A percentile compares a stretch with the other conserved stretches of the same genome.
Evolutionary conservation across 2,329 filamentous ascomycete genomes (phyloP).

Genomic region (Cladophialophora carrionii): DNA sequence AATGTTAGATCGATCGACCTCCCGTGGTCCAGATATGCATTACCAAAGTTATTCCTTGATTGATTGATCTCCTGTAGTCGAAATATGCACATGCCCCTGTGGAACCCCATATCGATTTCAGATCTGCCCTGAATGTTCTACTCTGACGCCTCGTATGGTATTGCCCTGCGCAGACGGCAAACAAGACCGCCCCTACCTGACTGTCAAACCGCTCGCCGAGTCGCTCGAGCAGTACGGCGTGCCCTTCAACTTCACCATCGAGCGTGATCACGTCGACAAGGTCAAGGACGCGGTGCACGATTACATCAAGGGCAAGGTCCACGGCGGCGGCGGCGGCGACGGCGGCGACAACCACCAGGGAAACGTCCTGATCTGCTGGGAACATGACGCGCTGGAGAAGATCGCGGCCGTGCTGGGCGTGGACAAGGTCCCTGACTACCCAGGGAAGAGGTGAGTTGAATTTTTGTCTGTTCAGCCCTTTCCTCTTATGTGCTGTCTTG

Average conservation of each 20-base stretch:
- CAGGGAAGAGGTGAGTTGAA: constrained; percentile 48
- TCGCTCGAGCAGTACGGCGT: constrained; percentile 32
- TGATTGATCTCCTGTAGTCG: neutral
- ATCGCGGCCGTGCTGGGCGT: constrained; percentile 59
- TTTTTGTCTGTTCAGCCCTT: neutral
- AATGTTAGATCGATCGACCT: neutral
- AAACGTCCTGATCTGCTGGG: constrained; percentile 67
- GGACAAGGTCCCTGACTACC: constrained; percentile 55
- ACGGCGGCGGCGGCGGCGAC: constrained; percentile 37
- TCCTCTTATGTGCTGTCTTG: neutral
- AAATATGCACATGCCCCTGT: neutral
- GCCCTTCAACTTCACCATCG: constrained; percentile 33
- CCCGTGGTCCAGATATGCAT: too few relatives aligned
- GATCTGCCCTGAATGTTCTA: neutral
- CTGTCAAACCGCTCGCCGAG: constrained; percentile 60
- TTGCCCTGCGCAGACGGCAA: constrained; percentile 49
- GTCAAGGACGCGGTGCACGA: constrained; percentile 48
- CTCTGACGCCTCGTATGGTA: neutral
- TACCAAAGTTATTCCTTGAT: too few relatives aligned
- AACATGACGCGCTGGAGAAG: constrained; percentile 58
- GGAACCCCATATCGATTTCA: neutral
- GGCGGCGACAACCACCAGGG: constrained; percentile 51
- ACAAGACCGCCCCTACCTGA: constrained; percentile 59
- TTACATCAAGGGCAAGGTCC: constrained; percentile 49
- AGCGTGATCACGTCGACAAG: constrained; percentile 59